Base-by-base conservation (phyloP, 1,284 basidiomycete genomes). In the Heterobasidion parviporum region DNA sequence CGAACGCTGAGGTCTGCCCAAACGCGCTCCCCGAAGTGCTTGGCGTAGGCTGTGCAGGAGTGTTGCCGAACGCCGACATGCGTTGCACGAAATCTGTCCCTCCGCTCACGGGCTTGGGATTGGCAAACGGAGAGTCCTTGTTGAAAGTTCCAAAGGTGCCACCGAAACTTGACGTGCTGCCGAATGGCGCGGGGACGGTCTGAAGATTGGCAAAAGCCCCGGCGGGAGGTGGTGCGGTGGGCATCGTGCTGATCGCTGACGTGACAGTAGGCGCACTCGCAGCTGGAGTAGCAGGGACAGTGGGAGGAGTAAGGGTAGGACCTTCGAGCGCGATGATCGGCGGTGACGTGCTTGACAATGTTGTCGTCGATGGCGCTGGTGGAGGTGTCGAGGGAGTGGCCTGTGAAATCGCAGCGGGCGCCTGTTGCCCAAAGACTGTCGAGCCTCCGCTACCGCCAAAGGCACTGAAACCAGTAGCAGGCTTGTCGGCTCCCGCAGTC, bases 1-100 rank as follows among this genome's bases (percentile, higher is more conserved):
- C 46, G 16, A 41, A 18, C 20, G 20, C 26, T n/a, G 18, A 50
- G 8, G 34, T 14, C 36, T 35, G 12, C 15, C 59, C 59, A 18
- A 60, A 60, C 6, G 58, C 59, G 12, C 58, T 57, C n/a, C 59
- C 59, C n/a, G 59, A 57, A 3, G 55, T 57, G 16, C 59, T 50
- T 34, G 58, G 59, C 26, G 57, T 56, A 16, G 55, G 58, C 16
- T 59, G 58, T 32, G 54, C 50, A 0, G 53, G 45, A 18, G 41
- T 33, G 10, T 10, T 32, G 12, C n/a, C 32, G 18, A 53, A 46
- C 6, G 41, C 56, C 34, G 56, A 52, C 1, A 44, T 34, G 20
- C 57, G 50, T 20, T 47, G 52, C 18, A 54, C 61, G 50, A 64
- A 64, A 1, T 49, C 60, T 18, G 47, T 51, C 7, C 50, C 34